Base-by-base conservation (phyloP, 345 rosid genomes). In the Eucalyptus curtisii region DNA sequence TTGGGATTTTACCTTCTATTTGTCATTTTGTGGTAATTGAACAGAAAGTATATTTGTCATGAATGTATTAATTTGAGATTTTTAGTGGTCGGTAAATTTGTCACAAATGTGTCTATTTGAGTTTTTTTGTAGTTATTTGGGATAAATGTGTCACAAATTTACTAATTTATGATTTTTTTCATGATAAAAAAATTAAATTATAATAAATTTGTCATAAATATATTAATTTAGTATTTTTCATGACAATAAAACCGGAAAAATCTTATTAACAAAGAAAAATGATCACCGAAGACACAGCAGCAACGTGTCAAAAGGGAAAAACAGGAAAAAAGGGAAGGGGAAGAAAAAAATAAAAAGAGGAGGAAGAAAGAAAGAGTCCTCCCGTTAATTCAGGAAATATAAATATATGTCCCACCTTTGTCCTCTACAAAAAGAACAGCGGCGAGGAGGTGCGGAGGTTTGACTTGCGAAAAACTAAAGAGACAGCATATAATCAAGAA, bases 381-480 rank as follows among this genome's bases (percentile, higher is more conserved):
- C 2, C 84, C 84, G 84, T 76, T 76, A 11, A 76, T 76, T 76
- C 16, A 40, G 84, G 84, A 76, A 40, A 20, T 40, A 6, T 30
- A 76, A 76, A 20, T 24, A 20, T 24, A 5, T 40, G 84, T 40
- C 84, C 84, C 84, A 76, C 47, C 84, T 76, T 76, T 76, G 84
- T 76, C 84, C 84, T 76, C 47, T 20, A 40, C 84, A 40, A 76
- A 66, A 66, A 47, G 80, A 66, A 68, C 45, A 44, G 9, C 49
- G 59, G 31, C 31, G 84, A 45, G 20, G 82, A 30, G 20, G 20
- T 3, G 82, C 31, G 14, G n/a, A 47, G 71, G 85, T 87, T 87
- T 87, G 88, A 87, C 88, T 87, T 87, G 85, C 88, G 40, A 87
- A 87, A 68, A 45, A 25, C 31, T n/a, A 68, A 48, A 47, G 66